Evolutionary conservation across 2,329 filamentous ascomycete genomes (phyloP).

Genomic region (Tolypocladium amazonense): DNA sequence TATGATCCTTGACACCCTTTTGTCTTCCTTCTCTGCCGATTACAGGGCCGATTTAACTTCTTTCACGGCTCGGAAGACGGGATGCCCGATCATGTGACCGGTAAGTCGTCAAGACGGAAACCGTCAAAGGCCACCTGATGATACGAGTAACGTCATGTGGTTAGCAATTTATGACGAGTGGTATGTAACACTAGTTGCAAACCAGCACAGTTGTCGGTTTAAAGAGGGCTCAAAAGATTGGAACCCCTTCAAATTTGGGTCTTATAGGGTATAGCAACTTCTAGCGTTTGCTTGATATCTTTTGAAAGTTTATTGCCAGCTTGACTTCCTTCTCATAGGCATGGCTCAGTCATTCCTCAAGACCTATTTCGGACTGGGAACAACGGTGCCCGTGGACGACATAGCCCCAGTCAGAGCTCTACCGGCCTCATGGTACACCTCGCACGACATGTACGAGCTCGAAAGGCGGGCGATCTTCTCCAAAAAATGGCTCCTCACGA

Average conservation of each 20-base stretch:
- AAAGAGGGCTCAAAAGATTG: not conserved
- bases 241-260: not conserved
- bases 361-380: conserved; percentile 27
- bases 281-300: too few relatives aligned
- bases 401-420: conserved; percentile 23
- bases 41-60: too few relatives aligned
- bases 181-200: too few relatives aligned
- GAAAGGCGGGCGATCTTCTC: conserved; percentile 48
- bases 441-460: conserved; percentile 43
- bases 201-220: not conserved
- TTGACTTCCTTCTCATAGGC: not conserved
- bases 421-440: conserved; percentile 40
- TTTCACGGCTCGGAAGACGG: not conserved
- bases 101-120: not conserved
- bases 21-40: not conserved
- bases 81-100: not conserved
- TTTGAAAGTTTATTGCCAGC: not conserved
- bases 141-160: not conserved
- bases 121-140: not conserved
- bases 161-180: not conserved
- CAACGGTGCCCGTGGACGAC: conserved; percentile 9
- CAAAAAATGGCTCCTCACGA: conserved; percentile 43
- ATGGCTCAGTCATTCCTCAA: conserved; percentile 18
- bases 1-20: not conserved
- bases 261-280: not conserved